These are phyloP conservation scores for Calycina herbarum DNA, from an alignment of 2,329 filamentous ascomycete genomes.

Conservation along the genomic window DNA sequence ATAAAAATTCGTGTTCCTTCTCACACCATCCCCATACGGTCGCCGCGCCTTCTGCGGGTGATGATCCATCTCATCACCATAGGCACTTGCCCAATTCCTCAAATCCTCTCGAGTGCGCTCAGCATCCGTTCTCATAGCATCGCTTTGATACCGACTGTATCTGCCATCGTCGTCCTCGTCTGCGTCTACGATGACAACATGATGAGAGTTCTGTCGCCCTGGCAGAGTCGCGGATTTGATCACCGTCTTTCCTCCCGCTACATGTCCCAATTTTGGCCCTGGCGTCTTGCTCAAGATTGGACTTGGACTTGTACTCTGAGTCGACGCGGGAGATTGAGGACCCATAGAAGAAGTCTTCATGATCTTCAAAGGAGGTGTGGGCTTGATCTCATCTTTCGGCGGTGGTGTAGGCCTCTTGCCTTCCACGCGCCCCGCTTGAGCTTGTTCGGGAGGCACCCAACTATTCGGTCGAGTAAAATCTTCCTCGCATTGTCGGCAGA, in stretches of 20 bases:
- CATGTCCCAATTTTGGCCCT: not conserved
- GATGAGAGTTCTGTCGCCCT: slow-evolving; percentile 7
- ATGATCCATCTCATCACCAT: slow-evolving; percentile 1
- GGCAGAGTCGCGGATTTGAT: slow-evolving; percentile 4
- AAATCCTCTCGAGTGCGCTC: slow-evolving; percentile 8
- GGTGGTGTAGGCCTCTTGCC: slow-evolving; percentile 22
- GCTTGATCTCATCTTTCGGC: slow-evolving; percentile 15
- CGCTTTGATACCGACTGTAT: slow-evolving; percentile 3
- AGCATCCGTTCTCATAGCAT: slow-evolving; percentile 8
- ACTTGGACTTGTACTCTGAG: not conserved
- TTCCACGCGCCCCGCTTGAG: not conserved
- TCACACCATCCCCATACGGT: not conserved
- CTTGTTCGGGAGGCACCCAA: not conserved
- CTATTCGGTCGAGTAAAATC: slow-evolving; percentile 14
- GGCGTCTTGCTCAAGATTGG: not conserved
- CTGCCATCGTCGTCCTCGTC: slow-evolving; percentile 6
- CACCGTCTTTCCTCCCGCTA: not conserved
- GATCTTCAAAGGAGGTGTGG: not conserved
- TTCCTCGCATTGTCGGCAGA: slow-evolving; percentile 18
- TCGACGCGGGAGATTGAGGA: not conserved
- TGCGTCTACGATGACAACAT: slow-evolving; percentile 8
- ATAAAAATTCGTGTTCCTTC: slow-evolving; percentile 12
- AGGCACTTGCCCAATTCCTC: slow-evolving; percentile 14
- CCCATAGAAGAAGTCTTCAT: not conserved
- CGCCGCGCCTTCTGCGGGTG: not conserved